Base-by-base conservation (phyloP, 192 early-diverging fungal species). In the Podila clonocystis region DNA sequence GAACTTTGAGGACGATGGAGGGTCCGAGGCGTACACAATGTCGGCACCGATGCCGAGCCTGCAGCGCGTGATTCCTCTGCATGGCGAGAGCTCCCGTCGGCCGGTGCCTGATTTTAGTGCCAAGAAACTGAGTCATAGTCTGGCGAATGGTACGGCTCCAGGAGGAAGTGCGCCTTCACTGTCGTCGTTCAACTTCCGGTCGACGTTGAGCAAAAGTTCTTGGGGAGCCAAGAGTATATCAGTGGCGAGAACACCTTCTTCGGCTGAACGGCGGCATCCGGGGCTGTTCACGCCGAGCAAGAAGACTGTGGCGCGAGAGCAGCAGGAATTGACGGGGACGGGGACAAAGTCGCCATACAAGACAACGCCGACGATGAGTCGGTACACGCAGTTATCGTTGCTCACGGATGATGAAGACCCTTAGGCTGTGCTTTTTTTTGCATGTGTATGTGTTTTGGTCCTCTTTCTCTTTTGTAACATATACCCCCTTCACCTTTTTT, bases 271-370 rank as follows among this genome's bases (percentile, higher is more conserved):
- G 45, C 41, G n/a, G 48, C 77, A 73, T 48, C 77, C 70, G 20
- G 77, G 77, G 52, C 48, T 80, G 5, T 80, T 62, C 38, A 80
- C 77, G 6, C 77, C 77, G 1, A 80, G 77, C 22, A 80, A 80
- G n/a, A 72, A 65, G 50, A 68, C 58, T 30, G 24, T 24, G 2
- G 30, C 24, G 30, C n/a, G 22, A 5, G 63, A 36, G 4, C 45
- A 33, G 24, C 28, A 4, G 48, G 30, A 41, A 5, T 9, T 33
- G 49, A 34, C 59, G 22, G 58, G 30, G 2, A 17, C 70, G 15
- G 34, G 34, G 33, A 61, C 70, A 3, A 58, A 65, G 29, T 67
- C 65, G 20, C 73, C 67, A 0, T 66, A 63, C 36, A 65, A 48
- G 29, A 58, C 62, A 13, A 79, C 75, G 12, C 75, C 75, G 6